These are phyloP conservation scores for Scheffersomyces amazonensis DNA, from an alignment of 805 yeast species.

Conservation along the genomic window DNA sequence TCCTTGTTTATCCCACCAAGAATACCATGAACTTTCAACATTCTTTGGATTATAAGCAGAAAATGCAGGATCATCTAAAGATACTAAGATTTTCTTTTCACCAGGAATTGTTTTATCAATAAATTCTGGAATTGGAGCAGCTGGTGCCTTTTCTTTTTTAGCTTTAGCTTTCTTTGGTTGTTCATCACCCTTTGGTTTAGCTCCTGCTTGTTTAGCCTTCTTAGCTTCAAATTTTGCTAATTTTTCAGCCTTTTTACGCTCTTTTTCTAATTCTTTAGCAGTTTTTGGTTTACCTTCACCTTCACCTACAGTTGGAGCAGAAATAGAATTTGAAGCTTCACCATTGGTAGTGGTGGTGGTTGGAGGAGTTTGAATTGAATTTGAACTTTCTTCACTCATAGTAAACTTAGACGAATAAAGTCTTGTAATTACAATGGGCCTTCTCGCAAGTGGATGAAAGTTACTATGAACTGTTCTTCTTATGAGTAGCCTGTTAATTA, in stretches of 20 bases:
- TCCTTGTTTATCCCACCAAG: conserved; percentile 92
- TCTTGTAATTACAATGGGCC: conserved; percentile 3
- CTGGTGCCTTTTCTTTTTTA: conserved; percentile 64
- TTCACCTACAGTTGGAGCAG: conserved; percentile 9
- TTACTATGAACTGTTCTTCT: conserved; percentile 6
- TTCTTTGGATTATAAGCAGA: conserved; percentile 91
- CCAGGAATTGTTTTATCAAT: conserved; percentile 83
- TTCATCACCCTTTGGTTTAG: conserved; percentile 33
- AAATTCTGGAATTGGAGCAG: conserved; percentile 78
- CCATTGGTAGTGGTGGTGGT: conserved; percentile 4
- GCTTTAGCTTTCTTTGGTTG: conserved; percentile 60
- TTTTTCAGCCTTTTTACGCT: conserved; percentile 84
- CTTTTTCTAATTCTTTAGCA: conserved; percentile 81
- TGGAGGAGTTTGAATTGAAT: conserved; percentile 3
- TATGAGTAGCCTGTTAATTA: conserved; percentile 11
- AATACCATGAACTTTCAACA: conserved; percentile 96
- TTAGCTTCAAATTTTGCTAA: conserved; percentile 85
- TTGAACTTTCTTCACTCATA: conserved; percentile 10
- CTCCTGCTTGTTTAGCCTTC: conserved; percentile 57
- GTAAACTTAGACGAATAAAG: too few species aligned
- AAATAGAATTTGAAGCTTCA: too few species aligned
- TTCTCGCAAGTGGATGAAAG: conserved; percentile 2
- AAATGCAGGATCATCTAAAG: conserved; percentile 87
- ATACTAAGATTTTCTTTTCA: conserved; percentile 83
- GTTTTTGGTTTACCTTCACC: conserved; percentile 51